Evolutionary conservation across 306 rosid species (phyloP).

Genomic region (Ziziphus jujuba): DNA sequence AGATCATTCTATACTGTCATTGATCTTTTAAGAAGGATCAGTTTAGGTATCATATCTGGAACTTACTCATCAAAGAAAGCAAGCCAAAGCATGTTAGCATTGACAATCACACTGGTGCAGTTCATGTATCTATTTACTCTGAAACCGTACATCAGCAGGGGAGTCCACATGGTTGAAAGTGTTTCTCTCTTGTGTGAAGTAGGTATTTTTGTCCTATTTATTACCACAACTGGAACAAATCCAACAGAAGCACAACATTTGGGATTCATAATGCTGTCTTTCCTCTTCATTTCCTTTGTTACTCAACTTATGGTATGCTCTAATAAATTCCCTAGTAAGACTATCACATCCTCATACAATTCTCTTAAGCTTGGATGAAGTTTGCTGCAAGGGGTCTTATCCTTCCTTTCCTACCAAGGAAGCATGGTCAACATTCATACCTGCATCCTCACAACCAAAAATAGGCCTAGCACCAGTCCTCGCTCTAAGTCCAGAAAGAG

Average conservation of each 20-base stretch:
- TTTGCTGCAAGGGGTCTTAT: slow-evolving; percentile 54
- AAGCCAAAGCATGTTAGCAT: slow-evolving; percentile 48
- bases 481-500: slow-evolving; percentile 39
- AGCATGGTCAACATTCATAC: slow-evolving; percentile 43
- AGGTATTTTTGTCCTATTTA: slow-evolving; percentile 40
- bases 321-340: slow-evolving; percentile 37
- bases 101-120: slow-evolving; percentile 49
- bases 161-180: slow-evolving; percentile 51
- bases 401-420: slow-evolving; percentile 56
- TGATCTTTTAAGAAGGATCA: slow-evolving; percentile 49
- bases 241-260: slow-evolving; percentile 19
- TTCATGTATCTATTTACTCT: slow-evolving; percentile 40
- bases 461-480: slow-evolving; percentile 31
- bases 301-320: slow-evolving; percentile 53
- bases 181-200: slow-evolving; percentile 53
- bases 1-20: slow-evolving; percentile 50
- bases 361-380: slow-evolving; percentile 48
- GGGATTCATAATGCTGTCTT: slow-evolving; percentile 42
- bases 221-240: slow-evolving; percentile 28
- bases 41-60: slow-evolving; percentile 57
- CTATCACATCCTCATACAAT: slow-evolving; percentile 43
- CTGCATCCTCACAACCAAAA: slow-evolving; percentile 33
- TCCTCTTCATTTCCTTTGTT: slow-evolving; percentile 43
- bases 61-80: slow-evolving; percentile 41
- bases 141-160: slow-evolving; percentile 56